Conservation (phyloP, 2,329 filamentous ascomycete genomes). For the Dactylellina sp. region DNA sequence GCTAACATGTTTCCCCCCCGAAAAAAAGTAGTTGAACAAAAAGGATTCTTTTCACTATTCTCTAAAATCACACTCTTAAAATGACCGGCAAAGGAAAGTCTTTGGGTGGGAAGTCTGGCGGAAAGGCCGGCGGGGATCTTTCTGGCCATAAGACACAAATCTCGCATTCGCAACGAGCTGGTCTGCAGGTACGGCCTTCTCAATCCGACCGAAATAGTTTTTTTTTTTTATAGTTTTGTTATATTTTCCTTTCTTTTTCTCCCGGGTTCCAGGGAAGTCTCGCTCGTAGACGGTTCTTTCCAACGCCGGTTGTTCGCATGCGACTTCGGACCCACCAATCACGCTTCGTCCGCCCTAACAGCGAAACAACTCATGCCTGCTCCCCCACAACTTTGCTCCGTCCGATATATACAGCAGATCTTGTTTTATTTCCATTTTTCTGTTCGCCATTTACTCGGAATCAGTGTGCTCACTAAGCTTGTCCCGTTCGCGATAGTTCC, state of each 20-base stretch:
- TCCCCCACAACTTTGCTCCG: slow-evolving; percentile 39
- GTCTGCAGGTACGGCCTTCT: slow-evolving; percentile 77
- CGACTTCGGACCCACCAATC: slow-evolving; percentile 51
- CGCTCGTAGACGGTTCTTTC: slow-evolving; percentile 32
- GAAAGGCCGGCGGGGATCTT: slow-evolving; percentile 78
- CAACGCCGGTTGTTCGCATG: slow-evolving; percentile 40
- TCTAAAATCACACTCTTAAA: slow-evolving; percentile 59
- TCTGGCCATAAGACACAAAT: slow-evolving; percentile 83
- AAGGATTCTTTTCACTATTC: background rate
- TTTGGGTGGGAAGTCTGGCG: slow-evolving; percentile 88
- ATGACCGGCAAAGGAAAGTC: slow-evolving; percentile 94
- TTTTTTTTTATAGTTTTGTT: slow-evolving; percentile 6
- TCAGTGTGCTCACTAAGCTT: slow-evolving; percentile 60
- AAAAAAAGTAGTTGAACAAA: too few species aligned
- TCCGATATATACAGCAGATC: slow-evolving; percentile 5
- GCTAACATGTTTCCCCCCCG: too few species aligned
- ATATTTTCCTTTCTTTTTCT: slow-evolving; percentile 1
- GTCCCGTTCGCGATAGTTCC: slow-evolving; percentile 74
- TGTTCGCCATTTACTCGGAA: slow-evolving; percentile 22
- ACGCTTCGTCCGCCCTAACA: slow-evolving; percentile 28
- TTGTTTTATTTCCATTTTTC: slow-evolving; percentile 19
- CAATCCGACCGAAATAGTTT: slow-evolving; percentile 13
- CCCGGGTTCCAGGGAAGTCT: slow-evolving; percentile 4
- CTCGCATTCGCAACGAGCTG: slow-evolving; percentile 91
- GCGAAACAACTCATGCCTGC: slow-evolving; percentile 29